Percentiles rank a stretch among this genome's conserved stretches.
Evolutionary conservation across 257 asterid species (phyloP).

Genomic region (Knoxia roxburghii): DNA sequence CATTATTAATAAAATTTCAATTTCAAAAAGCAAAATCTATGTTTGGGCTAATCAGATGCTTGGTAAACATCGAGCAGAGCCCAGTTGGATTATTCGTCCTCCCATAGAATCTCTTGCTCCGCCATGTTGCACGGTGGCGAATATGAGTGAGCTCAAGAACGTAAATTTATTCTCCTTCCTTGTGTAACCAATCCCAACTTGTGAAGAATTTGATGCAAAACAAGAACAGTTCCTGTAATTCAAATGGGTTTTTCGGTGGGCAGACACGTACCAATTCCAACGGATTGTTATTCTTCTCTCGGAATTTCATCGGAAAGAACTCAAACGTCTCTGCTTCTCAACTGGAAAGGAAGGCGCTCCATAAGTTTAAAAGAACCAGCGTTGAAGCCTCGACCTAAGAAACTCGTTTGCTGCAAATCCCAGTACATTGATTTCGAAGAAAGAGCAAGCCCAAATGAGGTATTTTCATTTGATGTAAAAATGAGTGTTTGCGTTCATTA

Average conservation of each 20-base stretch:
- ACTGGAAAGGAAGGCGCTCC: conserved; percentile 13
- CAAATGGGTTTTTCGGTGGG: conserved; percentile 39
- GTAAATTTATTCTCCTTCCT: not conserved
- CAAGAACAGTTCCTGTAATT: not conserved
- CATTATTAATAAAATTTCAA: too few species aligned
- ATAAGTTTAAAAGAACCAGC: conserved; percentile 21
- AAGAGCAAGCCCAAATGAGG: conserved; percentile 69
- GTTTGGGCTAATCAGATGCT: too few species aligned
- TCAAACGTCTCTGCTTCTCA: conserved; percentile 7
- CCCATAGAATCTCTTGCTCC: too few species aligned
- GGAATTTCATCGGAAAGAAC: conserved; percentile 14
- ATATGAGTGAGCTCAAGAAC: not conserved
- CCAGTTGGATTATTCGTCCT: conserved; percentile 4
- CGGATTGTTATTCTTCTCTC: conserved; percentile 11
- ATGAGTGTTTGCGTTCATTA: not conserved
- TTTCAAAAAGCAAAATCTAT: not conserved
- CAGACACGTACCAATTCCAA: conserved; percentile 19
- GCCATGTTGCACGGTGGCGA: not conserved
- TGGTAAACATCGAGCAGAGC: too few species aligned
- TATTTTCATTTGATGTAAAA: conserved; percentile 6
- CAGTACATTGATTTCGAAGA: conserved; percentile 50
- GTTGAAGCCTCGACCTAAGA: conserved; percentile 20
- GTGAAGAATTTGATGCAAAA: conserved; percentile 7
- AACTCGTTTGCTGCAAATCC: conserved; percentile 36
- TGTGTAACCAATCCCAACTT: not conserved